These are phyloP conservation scores for Gregarina niphandrodes DNA, from an alignment of 169 alveolate species.

Conservation along the genomic window DNA sequence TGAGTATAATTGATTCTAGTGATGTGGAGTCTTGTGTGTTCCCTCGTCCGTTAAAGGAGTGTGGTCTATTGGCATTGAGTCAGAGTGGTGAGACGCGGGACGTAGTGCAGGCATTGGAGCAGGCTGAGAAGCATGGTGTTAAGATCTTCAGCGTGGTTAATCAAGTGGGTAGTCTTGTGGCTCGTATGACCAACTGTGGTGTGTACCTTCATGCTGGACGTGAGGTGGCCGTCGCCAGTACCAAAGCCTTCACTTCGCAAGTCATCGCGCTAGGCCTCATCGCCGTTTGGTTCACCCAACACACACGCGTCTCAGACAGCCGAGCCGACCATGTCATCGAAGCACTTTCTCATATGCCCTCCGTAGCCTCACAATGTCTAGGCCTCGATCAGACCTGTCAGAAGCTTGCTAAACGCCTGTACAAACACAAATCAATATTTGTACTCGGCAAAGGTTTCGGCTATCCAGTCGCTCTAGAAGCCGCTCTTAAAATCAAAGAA, in stretches of 20 bases:
- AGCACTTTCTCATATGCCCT: too few relatives aligned
- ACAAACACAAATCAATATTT: too few relatives aligned
- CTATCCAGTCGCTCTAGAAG: conserved; percentile 78
- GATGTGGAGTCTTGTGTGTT: conserved; percentile 51
- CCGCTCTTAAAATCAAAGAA: conserved; percentile 85
- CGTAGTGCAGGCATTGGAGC: conserved; percentile 33
- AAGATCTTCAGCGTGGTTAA: conserved; percentile 59
- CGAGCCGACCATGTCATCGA: too few relatives aligned
- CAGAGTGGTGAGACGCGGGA: conserved; percentile 92
- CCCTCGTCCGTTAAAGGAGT: conserved; percentile 28
- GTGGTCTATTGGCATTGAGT: conserved; percentile 61
- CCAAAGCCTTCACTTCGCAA: conserved; percentile 80
- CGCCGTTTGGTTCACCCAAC: conserved; percentile 52
- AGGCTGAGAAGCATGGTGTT: conserved; percentile 42
- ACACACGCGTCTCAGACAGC: not conserved
- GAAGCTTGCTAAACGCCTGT: too few relatives aligned
- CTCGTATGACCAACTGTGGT: conserved; percentile 65
- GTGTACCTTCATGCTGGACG: conserved; percentile 81
- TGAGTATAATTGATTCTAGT: conserved; percentile 56
- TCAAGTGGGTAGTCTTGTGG: conserved; percentile 59
- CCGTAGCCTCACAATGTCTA: too few relatives aligned
- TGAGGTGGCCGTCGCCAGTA: conserved; percentile 87
- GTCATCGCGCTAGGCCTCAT: conserved; percentile 46
- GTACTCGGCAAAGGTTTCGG: conserved; percentile 59
- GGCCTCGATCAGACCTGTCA: too few relatives aligned